A percentile compares a stretch with the other conserved stretches of the same genome.
These are phyloP conservation scores for Ilyonectria sp. DNA, from an alignment of 2,329 filamentous ascomycete genomes.

Conservation along the genomic window DNA sequence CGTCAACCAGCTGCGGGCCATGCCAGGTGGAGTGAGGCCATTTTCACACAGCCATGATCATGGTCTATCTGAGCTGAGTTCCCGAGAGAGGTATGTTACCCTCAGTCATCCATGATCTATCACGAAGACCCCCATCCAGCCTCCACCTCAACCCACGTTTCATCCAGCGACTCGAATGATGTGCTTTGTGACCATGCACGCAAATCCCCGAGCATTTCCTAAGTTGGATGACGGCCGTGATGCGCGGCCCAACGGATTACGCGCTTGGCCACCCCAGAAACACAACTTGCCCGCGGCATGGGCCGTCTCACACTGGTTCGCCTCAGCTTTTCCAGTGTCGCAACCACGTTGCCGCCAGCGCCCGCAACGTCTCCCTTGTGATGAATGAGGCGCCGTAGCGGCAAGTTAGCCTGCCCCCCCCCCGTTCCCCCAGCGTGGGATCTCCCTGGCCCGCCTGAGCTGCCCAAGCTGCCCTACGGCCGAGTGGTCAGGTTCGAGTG, in stretches of 20 bases:
- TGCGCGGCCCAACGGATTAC: slow-evolving; percentile 16
- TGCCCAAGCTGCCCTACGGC: slow-evolving; percentile 21
- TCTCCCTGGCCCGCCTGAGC: slow-evolving; percentile 28
- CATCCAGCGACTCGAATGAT: slow-evolving; percentile 40
- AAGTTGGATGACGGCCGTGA: slow-evolving; percentile 14
- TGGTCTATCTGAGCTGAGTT: slow-evolving; percentile 19
- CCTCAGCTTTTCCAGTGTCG: slow-evolving; percentile 15
- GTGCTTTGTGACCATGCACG: slow-evolving; percentile 31
- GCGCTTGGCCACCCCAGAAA: background rate
- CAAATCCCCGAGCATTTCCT: slow-evolving; percentile 33
- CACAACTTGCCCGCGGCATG: slow-evolving; percentile 5
- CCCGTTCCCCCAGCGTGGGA: slow-evolving; percentile 13
- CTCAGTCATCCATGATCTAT: slow-evolving; percentile 29
- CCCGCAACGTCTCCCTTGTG: slow-evolving; percentile 14
- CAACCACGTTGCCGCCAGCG: slow-evolving; percentile 9
- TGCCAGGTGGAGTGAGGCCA: slow-evolving; percentile 3
- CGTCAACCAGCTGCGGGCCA: background rate
- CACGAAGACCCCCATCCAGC: slow-evolving; percentile 41
- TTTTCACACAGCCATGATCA: background rate
- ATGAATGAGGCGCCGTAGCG: slow-evolving; percentile 12
- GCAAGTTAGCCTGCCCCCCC: slow-evolving; percentile 4
- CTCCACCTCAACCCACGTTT: slow-evolving; percentile 44
- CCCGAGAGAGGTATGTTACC: slow-evolving; percentile 24
- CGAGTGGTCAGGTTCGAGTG: slow-evolving; percentile 39
- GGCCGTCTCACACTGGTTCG: slow-evolving; percentile 17